Evolutionary conservation across 2,329 filamentous ascomycete genomes (phyloP).

Genomic region (Sarocladiaceae sp.): DNA sequence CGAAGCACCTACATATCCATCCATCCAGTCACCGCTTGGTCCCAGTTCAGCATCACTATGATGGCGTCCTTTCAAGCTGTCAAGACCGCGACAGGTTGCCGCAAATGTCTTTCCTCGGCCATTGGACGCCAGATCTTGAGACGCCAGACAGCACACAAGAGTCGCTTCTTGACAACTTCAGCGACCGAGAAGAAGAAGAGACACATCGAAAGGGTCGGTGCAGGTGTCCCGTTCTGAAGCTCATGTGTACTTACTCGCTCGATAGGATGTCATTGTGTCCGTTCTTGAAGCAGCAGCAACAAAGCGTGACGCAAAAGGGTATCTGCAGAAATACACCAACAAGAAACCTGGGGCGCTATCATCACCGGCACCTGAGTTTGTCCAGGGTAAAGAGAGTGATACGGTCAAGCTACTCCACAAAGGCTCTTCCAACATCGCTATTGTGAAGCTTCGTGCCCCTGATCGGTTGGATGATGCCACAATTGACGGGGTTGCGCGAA

Average conservation of each 20-base stretch:
- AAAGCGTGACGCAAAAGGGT: constrained; percentile 86
- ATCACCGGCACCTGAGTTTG: constrained; percentile 25
- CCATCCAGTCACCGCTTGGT: too few species aligned
- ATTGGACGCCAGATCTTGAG: background rate
- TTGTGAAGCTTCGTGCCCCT: constrained; percentile 76
- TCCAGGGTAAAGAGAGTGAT: constrained; percentile 22
- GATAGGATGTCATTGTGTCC: constrained; percentile 76
- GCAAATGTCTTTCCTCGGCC: background rate
- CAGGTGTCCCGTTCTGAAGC: background rate
- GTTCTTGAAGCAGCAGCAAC: constrained; percentile 84
- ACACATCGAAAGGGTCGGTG: constrained; percentile 25
- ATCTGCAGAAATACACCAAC: constrained; percentile 73
- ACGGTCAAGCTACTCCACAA: constrained; percentile 34
- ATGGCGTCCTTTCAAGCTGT: too few species aligned
- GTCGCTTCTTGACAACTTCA: background rate
- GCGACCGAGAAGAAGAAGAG: constrained; percentile 19
- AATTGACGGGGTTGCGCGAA: constrained; percentile 71
- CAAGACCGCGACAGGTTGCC: background rate
- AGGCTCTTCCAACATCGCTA: constrained; percentile 47
- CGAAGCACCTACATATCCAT: too few species aligned
- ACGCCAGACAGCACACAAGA: too few species aligned
- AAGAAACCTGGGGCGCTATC: constrained; percentile 21
- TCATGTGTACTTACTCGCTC: background rate
- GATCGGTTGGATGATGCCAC: constrained; percentile 63
- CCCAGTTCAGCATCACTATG: too few species aligned